Evolutionary conservation across 768 basidiomycete species (phyloP).

Genomic region (Sistotremastrum niveocremeum): DNA sequence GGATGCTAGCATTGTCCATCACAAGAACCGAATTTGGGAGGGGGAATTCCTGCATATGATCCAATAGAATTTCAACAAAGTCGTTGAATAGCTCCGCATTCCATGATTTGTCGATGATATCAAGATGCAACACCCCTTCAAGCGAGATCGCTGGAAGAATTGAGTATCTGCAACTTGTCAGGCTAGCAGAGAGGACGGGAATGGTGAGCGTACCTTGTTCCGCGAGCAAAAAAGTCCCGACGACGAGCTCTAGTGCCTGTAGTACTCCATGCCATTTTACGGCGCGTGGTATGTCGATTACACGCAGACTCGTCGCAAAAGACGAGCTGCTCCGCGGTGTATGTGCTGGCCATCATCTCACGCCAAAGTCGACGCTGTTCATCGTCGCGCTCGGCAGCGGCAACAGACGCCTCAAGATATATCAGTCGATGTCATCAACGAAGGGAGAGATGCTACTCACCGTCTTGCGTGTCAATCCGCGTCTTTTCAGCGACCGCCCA

Average conservation of each 20-base stretch:
- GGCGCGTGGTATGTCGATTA: slow-evolving; percentile 13
- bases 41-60: slow-evolving; percentile 12
- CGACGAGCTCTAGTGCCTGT: slow-evolving; percentile 11
- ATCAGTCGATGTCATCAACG: no score
- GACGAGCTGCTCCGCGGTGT: slow-evolving; percentile 12
- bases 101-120: slow-evolving; percentile 12
- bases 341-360: no score
- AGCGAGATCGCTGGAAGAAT: slow-evolving; percentile 18
- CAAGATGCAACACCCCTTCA: slow-evolving; percentile 13
- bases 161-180: slow-evolving; percentile 13
- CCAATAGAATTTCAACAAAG: slow-evolving; percentile 12
- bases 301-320: slow-evolving; percentile 24
- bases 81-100: slow-evolving; percentile 8
- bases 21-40: slow-evolving; percentile 12
- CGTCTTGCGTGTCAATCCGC: slow-evolving; percentile 16
- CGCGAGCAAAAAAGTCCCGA: slow-evolving; percentile 17
- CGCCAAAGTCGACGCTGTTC: no score
- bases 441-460: no score
- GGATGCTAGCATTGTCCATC: slow-evolving; percentile 14
- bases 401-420: no score
- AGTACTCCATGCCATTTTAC: slow-evolving; percentile 16
- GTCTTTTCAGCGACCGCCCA: slow-evolving; percentile 11
- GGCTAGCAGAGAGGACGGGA: neutral
- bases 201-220: slow-evolving; percentile 11
- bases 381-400: no score